A percentile compares a stretch with the other conserved stretches of the same genome.
Evolutionary conservation across 768 basidiomycete genomes (phyloP).

Genomic region (Mycena indigotica): DNA sequence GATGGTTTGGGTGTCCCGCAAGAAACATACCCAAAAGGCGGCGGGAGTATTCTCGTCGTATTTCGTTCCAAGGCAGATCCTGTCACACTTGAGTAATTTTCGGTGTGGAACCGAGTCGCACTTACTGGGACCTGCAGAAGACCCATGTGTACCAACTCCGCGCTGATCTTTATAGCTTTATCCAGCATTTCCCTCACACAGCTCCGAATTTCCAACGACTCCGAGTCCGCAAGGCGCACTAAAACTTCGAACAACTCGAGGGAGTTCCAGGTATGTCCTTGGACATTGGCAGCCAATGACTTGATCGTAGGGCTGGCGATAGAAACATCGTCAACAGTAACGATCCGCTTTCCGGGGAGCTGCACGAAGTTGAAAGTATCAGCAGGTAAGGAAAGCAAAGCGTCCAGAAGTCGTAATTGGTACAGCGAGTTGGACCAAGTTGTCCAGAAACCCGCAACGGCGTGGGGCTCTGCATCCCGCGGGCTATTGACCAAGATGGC

Average conservation of each 20-base stretch:
- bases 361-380: conserved; percentile 94
- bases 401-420: conserved; percentile 86
- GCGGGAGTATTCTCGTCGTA: conserved; percentile 84
- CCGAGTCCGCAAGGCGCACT: conserved; percentile 75
- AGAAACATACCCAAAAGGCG: conserved; percentile 89
- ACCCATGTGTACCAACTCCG: conserved; percentile 93
- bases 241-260: conserved; percentile 87
- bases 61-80: conserved; percentile 86
- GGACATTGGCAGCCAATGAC: conserved; percentile 85
- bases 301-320: conserved; percentile 90
- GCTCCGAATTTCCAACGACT: conserved; percentile 67
- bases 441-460: conserved; percentile 84
- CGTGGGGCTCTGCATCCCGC: conserved; percentile 73
- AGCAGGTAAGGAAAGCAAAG: conserved; percentile 81
- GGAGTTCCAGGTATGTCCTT: conserved; percentile 94
- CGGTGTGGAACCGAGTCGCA: conserved; percentile 34
- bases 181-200: conserved; percentile 91
- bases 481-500: conserved; percentile 84
- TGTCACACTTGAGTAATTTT: conserved; percentile 23
- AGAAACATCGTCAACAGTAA: conserved; percentile 87
- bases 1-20: conserved; percentile 90
- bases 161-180: conserved; percentile 89
- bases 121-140: conserved; percentile 87
- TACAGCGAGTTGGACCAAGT: conserved; percentile 84
- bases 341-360: conserved; percentile 79